Evolutionary conservation across 1,139 yeast genomes (phyloP).

Genomic region (Candida sojae): DNA sequence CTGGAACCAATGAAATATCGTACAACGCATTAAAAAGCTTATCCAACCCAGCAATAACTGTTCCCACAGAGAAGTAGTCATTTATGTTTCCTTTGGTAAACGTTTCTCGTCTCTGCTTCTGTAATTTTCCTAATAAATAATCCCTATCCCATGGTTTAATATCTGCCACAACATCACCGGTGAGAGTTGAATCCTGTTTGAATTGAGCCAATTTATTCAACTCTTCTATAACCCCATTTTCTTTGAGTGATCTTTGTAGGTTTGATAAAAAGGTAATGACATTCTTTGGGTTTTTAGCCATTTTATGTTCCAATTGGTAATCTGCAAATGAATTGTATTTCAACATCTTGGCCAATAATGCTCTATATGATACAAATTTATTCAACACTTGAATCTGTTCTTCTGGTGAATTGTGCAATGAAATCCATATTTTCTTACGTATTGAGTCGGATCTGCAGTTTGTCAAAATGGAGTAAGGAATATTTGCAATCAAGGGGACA

Average conservation of each 20-base stretch:
- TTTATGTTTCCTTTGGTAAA: conserved; percentile 39
- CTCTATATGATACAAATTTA: conserved; percentile 63
- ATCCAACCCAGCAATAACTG: conserved; percentile 82
- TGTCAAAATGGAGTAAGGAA: conserved; percentile 67
- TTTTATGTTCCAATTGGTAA: conserved; percentile 84
- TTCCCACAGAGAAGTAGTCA: conserved; percentile 79
- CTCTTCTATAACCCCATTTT: conserved; percentile 63
- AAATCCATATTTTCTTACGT: conserved; percentile 73
- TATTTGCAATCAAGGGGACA: conserved; percentile 69
- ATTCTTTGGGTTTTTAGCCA: conserved; percentile 82
- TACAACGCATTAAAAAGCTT: conserved; percentile 69
- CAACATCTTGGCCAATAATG: conserved; percentile 70
- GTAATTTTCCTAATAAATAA: conserved; percentile 42
- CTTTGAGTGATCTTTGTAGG: conserved; percentile 46
- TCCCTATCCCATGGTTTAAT: conserved; percentile 94
- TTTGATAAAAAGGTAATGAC: conserved; percentile 69
- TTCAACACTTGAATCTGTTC: conserved; percentile 64
- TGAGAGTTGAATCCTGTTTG: conserved; percentile 29
- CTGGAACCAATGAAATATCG: conserved; percentile 75
- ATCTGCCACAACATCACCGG: conserved; percentile 42
- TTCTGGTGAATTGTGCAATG: conserved; percentile 59
- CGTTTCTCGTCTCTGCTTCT: conserved; percentile 14
- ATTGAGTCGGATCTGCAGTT: conserved; percentile 57
- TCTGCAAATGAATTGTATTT: conserved; percentile 74
- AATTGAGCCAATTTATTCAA: conserved; percentile 42